These are phyloP conservation scores for Balakata baccata DNA, from an alignment of 345 rosid species.

Conservation along the genomic window DNA sequence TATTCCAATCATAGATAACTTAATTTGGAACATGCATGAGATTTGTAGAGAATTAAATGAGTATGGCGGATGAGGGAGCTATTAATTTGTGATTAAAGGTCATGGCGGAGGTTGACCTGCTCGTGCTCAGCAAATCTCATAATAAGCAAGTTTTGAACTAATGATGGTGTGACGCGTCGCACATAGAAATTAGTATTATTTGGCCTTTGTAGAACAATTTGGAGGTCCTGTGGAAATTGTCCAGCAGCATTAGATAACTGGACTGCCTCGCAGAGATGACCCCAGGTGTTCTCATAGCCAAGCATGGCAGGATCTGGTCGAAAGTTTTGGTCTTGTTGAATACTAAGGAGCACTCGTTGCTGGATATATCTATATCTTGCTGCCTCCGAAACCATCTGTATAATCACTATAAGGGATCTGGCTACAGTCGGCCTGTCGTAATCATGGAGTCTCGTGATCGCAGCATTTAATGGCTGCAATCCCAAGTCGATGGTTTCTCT, in stretches of 20 bases:
- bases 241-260: not conserved
- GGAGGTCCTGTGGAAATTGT: not conserved
- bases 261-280: not conserved
- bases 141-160: too few relatives aligned
- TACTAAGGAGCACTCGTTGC: not conserved
- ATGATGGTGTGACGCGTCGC: too few relatives aligned
- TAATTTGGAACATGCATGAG: too few relatives aligned
- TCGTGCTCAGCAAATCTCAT: too few relatives aligned
- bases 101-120: too few relatives aligned
- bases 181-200: too few relatives aligned
- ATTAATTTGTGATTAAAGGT: too few relatives aligned
- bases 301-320: not conserved
- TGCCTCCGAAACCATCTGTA: not conserved
- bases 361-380: not conserved
- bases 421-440: not conserved
- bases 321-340: not conserved
- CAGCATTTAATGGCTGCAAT: not conserved
- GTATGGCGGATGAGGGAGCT: too few relatives aligned
- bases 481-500: not conserved
- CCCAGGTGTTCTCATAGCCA: not conserved
- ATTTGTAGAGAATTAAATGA: too few relatives aligned
- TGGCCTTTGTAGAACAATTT: too few relatives aligned
- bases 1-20: too few relatives aligned
- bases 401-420: not conserved
- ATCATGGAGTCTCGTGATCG: not conserved